Conservation (phyloP, 2,329 filamentous ascomycete species). For the Aspergillus spinulosporus region DNA sequence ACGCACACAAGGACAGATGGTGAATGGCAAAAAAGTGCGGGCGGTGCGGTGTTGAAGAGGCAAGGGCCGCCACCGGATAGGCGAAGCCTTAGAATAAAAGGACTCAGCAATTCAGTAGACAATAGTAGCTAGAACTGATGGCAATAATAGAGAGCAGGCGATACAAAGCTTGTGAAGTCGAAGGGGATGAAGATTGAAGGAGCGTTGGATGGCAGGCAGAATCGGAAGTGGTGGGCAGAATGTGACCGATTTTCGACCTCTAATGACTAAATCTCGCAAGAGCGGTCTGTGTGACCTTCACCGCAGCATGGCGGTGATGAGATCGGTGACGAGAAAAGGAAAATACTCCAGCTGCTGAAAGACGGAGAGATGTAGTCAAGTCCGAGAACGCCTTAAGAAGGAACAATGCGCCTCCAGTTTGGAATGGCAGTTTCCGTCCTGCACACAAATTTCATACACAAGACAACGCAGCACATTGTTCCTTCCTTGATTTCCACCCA, state of each 20-base stretch:
- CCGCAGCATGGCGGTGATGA: conserved; percentile 44
- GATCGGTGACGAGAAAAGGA: conserved; percentile 25
- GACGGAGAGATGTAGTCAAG: background rate
- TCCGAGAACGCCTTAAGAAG: background rate
- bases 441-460: background rate
- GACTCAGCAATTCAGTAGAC: background rate
- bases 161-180: conserved; percentile 11
- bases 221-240: conserved; percentile 24
- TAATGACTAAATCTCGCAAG: conserved; percentile 20
- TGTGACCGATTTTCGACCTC: background rate
- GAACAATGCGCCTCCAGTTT: conserved; percentile 6
- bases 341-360: background rate
- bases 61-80: conserved; percentile 12
- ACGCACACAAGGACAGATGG: conserved; percentile 19
- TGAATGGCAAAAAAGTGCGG: conserved; percentile 24
- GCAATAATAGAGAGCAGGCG: conserved; percentile 4
- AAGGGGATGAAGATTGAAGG: conserved; percentile 24
- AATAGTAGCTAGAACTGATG: too few relatives aligned
- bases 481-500: conserved; percentile 3
- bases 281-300: conserved; percentile 40
- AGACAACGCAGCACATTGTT: background rate
- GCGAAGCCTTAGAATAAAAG: background rate
- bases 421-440: conserved; percentile 13
- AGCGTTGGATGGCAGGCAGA: conserved; percentile 34
- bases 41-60: conserved; percentile 7